Evolutionary conservation across 192 early-diverging fungal genomes (phyloP).

Genomic region (Phlyctochytrium planicorne): DNA sequence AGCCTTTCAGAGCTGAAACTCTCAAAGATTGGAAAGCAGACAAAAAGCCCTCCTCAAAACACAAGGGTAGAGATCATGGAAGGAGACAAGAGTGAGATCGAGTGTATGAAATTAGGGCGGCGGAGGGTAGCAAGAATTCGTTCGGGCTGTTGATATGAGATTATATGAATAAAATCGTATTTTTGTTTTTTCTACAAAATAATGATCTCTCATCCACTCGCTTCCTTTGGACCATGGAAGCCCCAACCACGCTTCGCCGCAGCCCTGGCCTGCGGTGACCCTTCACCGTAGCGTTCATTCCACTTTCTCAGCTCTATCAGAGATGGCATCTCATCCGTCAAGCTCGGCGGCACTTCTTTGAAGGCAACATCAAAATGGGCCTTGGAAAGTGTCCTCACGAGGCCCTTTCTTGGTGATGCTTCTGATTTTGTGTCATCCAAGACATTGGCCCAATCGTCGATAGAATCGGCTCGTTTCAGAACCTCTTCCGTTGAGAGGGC

Average conservation of each 20-base stretch:
- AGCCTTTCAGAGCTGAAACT: too few relatives aligned
- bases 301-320: constrained; percentile 88
- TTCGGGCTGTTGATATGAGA: too few relatives aligned
- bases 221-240: constrained; percentile 26
- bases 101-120: too few relatives aligned
- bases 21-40: too few relatives aligned
- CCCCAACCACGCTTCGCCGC: constrained; percentile 51
- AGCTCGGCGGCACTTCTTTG: constrained; percentile 78
- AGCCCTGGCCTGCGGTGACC: constrained; percentile 48
- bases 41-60: too few relatives aligned
- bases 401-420: neutral
- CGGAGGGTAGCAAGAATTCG: too few relatives aligned
- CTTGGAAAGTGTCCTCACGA: constrained; percentile 41
- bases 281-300: constrained; percentile 86
- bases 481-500: constrained; percentile 8
- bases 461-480: constrained; percentile 15
- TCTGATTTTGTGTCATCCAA: constrained; percentile 1
- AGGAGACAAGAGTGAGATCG: too few relatives aligned
- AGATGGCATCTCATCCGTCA: constrained; percentile 88
- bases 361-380: constrained; percentile 85
- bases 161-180: too few relatives aligned
- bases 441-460: constrained; percentile 36
- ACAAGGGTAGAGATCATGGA: too few relatives aligned
- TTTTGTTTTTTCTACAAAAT: too few relatives aligned
- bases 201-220: too few relatives aligned